Base-by-base conservation (phyloP, 345 rosid genomes). In the Stellera chamaejasme region DNA sequence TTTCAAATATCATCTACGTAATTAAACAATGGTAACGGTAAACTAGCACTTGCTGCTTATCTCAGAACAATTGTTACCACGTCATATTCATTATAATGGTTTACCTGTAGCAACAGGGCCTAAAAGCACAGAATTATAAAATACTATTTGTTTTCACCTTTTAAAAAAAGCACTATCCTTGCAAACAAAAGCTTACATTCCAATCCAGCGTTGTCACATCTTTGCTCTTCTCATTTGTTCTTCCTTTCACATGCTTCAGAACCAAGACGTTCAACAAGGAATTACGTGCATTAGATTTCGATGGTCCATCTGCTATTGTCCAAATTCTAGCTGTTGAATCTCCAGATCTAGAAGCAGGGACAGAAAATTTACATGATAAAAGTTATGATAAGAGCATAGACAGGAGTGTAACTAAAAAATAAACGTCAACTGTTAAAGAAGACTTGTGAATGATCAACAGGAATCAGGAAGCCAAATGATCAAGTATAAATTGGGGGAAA, bases 191-290 rank as follows among this genome's bases (percentile, higher is more conserved):
- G 47, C 99, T 87, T 70, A 94, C 99, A 80, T 90, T 94, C 99
- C 99, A 94, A 75, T 94, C 99, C 48, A 94, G 88, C 36, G 99
- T 90, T 10, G 99, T 94, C 54, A 94, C 97, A 65, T 94, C 99
- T 74, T 90, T 90, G 80, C 95, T 90, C 80, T 94, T 94, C 77
- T 94, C 99, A 63, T 82, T 90, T 45, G 92, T 87, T 70, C 79
- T 82, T 71, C 96, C 97, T 77, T 85, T 94, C 43, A 89, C 93
- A 70, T 94, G 99, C 74, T 83, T 85, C 84, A 94, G 67, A 58
- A 87, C 85, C 69, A 85, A 64, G 59, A 82, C 93, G 58, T 66
- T 78, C 59, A 61, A 54, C 13, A 79, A 79, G 76, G 79, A 72
- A 66, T 66, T 79, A 43, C 69, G 84, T 10, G 58, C 56, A 62